These are phyloP conservation scores for Leishmania aethiopica DNA, from an alignment of 208 protist species.

Conservation along the genomic window DNA sequence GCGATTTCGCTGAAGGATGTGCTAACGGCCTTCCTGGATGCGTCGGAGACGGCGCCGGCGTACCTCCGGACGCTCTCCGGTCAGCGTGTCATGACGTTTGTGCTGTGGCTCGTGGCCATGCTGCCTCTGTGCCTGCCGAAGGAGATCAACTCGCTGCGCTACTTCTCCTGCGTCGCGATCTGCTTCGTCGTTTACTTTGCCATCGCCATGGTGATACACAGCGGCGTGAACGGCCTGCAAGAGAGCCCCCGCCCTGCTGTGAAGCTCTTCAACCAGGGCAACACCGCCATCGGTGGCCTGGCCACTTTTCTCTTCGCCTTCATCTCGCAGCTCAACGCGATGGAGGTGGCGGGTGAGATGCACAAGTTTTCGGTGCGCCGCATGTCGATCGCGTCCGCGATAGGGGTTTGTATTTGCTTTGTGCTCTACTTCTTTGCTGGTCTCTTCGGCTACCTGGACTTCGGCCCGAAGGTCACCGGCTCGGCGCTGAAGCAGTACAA, in stretches of 20 bases:
- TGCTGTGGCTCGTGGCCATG: conserved; percentile 61
- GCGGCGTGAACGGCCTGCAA: conserved; percentile 42
- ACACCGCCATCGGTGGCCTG: conserved; percentile 41
- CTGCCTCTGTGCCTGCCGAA: conserved; percentile 63
- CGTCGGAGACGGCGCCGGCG: conserved; percentile 18
- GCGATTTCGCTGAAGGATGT: conserved; percentile 55
- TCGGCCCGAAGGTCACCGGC: conserved; percentile 39
- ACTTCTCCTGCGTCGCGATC: conserved; percentile 54
- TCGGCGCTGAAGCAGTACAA: conserved; percentile 67
- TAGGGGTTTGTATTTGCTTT: conserved; percentile 62
- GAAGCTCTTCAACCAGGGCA: conserved; percentile 46
- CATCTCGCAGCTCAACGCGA: conserved; percentile 60
- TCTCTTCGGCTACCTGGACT: conserved; percentile 79
- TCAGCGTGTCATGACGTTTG: conserved; percentile 39
- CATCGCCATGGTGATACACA: conserved; percentile 57
- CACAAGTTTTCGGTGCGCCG: conserved; percentile 48
- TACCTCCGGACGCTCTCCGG: conserved; percentile 42
- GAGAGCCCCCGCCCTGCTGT: conserved; percentile 30
- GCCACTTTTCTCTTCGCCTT: conserved; percentile 67
- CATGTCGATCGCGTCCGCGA: conserved; percentile 37
- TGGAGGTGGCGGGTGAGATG: conserved; percentile 68
- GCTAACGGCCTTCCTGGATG: conserved; percentile 41
- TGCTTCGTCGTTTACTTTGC: conserved; percentile 63
- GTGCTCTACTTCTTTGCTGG: conserved; percentile 57
- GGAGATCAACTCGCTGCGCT: conserved; percentile 71